These are phyloP conservation scores for Platanus orientalis DNA, from an alignment of 164 flowering plant species.

Conservation along the genomic window DNA sequence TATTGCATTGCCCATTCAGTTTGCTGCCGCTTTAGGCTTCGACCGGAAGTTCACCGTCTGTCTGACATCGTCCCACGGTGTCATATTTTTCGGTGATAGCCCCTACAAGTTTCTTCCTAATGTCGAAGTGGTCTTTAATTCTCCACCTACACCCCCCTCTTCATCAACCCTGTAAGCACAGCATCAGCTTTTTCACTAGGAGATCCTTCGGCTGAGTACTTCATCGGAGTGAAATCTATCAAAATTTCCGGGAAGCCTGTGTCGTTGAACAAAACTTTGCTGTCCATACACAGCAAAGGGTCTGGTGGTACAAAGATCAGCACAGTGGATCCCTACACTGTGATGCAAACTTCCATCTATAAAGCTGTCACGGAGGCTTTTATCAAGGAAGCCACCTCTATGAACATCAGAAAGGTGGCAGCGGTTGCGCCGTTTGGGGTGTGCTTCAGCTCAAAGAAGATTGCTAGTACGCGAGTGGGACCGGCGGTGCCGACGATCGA, in stretches of 20 bases:
- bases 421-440: conserved; percentile 21
- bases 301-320: conserved; percentile 26
- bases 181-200: not conserved
- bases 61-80: conserved; percentile 25
- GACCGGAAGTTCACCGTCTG: conserved; percentile 32
- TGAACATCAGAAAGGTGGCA: conserved; percentile 23
- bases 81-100: conserved; percentile 32
- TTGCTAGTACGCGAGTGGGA: conserved; percentile 10
- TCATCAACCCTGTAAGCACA: conserved; percentile 22
- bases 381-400: conserved; percentile 13
- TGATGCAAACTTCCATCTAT: conserved; percentile 31
- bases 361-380: conserved; percentile 29
- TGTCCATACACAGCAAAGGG: conserved; percentile 16
- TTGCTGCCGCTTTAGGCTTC: conserved; percentile 25
- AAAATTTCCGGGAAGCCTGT: conserved; percentile 12
- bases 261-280: conserved; percentile 17
- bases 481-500: conserved; percentile 29
- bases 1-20: conserved; percentile 22
- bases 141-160: conserved; percentile 30
- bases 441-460: conserved; percentile 17
- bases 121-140: conserved; percentile 14
- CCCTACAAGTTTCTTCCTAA: conserved; percentile 30
- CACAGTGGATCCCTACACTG: conserved; percentile 19
- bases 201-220: conserved; percentile 25
- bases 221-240: conserved; percentile 25